Percentiles rank a stretch among this genome's conserved stretches.
Conservation (phyloP, 108 stramenopile genomes). For the Cyclotella sp. region DNA sequence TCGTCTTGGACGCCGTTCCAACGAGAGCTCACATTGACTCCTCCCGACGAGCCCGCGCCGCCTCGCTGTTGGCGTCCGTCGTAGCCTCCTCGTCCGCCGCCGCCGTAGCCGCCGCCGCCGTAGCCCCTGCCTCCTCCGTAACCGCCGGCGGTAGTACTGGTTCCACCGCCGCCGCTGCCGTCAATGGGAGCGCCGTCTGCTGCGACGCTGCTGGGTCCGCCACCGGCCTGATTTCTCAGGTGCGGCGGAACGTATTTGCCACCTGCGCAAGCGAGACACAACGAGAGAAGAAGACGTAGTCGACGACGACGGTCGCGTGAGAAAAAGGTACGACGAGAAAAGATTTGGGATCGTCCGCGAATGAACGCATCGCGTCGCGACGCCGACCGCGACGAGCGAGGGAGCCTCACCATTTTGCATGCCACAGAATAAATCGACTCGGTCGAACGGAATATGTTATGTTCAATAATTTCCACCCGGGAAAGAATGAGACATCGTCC, state of each 20-base stretch:
- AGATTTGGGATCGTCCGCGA: not conserved
- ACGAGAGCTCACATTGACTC: constrained; percentile 20
- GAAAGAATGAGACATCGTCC: not conserved
- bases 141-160: constrained; percentile 34
- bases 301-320: too few species aligned
- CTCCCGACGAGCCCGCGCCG: too few species aligned
- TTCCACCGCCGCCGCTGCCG: constrained; percentile 47
- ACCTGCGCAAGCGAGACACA: too few species aligned
- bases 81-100: constrained; percentile 38
- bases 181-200: constrained; percentile 30
- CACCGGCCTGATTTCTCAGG: constrained; percentile 91
- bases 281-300: too few species aligned
- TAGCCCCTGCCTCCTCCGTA: constrained; percentile 44
- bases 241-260: constrained; percentile 94
- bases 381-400: not conserved
- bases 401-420: constrained; percentile 17
- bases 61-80: constrained; percentile 42
- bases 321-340: not conserved
- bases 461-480: constrained; percentile 4
- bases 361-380: not conserved
- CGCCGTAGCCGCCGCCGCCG: constrained; percentile 44
- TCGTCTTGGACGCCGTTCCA: constrained; percentile 26
- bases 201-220: constrained; percentile 51
- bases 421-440: constrained; percentile 10
- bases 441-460: not conserved